phyloP scores from a whole-genome alignment of 2,329 filamentous ascomycete species.

The Myriosclerotinia duriaeana region DNA sequence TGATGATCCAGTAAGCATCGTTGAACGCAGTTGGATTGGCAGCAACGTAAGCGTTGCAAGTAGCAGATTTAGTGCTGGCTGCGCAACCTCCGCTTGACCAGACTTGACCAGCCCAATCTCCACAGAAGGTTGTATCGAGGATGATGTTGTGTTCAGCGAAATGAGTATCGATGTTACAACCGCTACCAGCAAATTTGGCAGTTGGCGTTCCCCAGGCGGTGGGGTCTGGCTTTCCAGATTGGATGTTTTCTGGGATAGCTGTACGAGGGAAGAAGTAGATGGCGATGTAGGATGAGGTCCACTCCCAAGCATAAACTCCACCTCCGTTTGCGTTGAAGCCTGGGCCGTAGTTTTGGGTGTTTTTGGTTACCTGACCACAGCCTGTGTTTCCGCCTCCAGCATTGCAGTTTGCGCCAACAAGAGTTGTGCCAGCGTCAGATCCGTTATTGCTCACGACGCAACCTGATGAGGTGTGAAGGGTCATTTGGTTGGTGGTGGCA shows the following conservation, averaged over 20 bases:
- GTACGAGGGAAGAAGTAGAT: constrained; percentile 79
- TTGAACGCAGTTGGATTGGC: constrained; percentile 67
- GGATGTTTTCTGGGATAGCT: constrained; percentile 63
- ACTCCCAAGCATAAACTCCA: constrained; percentile 73
- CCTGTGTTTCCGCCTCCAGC: constrained; percentile 52
- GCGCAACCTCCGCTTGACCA: constrained; percentile 63
- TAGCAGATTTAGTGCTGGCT: constrained; percentile 51
- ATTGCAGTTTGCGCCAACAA: constrained; percentile 58
- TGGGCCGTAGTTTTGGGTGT: constrained; percentile 59
- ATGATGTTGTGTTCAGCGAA: constrained; percentile 75
- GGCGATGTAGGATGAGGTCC: constrained; percentile 69
- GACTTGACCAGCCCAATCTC: constrained; percentile 74
- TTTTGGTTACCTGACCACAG: constrained; percentile 55
- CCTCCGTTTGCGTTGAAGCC: constrained; percentile 70
- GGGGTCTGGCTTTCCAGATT: constrained; percentile 58
- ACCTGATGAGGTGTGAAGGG: constrained; percentile 63
- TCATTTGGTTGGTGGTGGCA: constrained; percentile 58
- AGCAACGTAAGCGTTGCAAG: constrained; percentile 71
- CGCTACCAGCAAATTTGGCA: constrained; percentile 66
- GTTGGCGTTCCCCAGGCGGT: constrained; percentile 65
- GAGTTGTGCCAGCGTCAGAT: constrained; percentile 47
- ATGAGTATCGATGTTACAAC: constrained; percentile 68
- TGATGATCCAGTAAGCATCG: constrained; percentile 77
- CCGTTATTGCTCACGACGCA: constrained; percentile 57
- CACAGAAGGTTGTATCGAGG: constrained; percentile 83